Evolutionary conservation across 805 yeast species (phyloP).

Genomic region (Sungouiella thailandica): DNA sequence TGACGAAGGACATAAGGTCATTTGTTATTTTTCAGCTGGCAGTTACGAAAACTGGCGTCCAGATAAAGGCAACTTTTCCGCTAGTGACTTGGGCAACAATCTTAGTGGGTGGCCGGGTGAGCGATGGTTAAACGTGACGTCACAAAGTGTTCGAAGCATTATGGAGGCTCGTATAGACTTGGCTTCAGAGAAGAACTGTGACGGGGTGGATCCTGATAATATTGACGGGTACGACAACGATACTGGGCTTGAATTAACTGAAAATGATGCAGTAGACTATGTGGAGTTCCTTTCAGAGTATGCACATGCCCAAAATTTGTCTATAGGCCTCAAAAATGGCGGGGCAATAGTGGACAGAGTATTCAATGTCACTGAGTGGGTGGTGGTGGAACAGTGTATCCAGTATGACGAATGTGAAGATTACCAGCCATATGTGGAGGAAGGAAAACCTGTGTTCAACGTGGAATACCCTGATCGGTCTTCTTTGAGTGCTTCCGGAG

Average conservation of each 20-base stretch:
- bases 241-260: conserved; percentile 21
- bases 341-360: conserved; percentile 17
- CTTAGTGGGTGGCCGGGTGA: conserved; percentile 26
- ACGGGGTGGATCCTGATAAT: conserved; percentile 27
- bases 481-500: conserved; percentile 10
- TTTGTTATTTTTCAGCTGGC: conserved; percentile 29
- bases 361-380: conserved; percentile 15
- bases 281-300: conserved; percentile 16
- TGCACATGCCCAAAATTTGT: conserved; percentile 8
- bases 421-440: conserved; percentile 11
- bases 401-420: conserved; percentile 19
- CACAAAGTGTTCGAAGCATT: conserved; percentile 15
- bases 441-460: conserved; percentile 19
- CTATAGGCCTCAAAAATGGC: conserved; percentile 23
- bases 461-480: conserved; percentile 18
- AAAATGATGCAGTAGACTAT: conserved; percentile 17
- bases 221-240: conserved; percentile 24
- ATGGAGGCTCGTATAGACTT: conserved; percentile 16
- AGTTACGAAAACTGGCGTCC: conserved; percentile 24
- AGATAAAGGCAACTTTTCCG: conserved; percentile 15
- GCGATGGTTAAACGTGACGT: conserved; percentile 20
- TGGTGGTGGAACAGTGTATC: conserved; percentile 25
- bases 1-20: conserved; percentile 15
- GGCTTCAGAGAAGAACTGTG: conserved; percentile 20
- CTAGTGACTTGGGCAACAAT: conserved; percentile 17